Percentiles rank a stretch among this genome's conserved stretches.
Evolutionary conservation across 1,139 yeast species (phyloP).

Genomic region (Taphrina flavorubra): DNA sequence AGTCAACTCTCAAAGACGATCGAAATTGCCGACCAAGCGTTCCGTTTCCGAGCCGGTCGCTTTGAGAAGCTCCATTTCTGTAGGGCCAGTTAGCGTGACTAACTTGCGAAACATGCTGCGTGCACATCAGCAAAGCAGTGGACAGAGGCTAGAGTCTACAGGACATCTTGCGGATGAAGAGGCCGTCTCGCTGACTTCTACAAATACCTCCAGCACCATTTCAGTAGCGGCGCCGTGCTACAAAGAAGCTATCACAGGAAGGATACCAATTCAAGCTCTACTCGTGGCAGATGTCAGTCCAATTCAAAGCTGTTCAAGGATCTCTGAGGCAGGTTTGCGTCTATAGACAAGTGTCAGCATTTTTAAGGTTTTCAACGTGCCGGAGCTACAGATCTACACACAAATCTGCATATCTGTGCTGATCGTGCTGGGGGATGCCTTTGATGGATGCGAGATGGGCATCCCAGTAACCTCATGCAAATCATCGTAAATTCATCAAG

Average conservation of each 20-base stretch:
- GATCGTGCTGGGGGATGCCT: background rate
- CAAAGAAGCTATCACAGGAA: conserved; percentile 6
- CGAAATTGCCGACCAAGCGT: background rate
- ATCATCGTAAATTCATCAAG: background rate
- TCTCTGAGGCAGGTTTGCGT: background rate
- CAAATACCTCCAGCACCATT: background rate
- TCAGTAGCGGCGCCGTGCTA: conserved; percentile 16
- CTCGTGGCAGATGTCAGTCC: conserved; percentile 1
- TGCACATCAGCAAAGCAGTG: conserved; percentile 2
- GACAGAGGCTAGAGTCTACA: background rate
- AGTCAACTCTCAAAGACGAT: conserved; percentile 13
- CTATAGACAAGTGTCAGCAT: background rate
- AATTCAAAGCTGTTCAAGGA: background rate
- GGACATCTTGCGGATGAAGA: background rate
- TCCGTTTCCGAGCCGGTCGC: background rate
- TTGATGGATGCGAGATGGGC: background rate
- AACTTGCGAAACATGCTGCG: conserved; percentile 2
- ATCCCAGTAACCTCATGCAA: conserved; percentile 1
- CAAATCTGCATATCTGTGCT: background rate
- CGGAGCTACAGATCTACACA: background rate
- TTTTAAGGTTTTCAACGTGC: background rate
- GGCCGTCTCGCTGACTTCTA: background rate
- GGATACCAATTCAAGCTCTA: conserved; percentile 2
- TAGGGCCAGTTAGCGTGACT: background rate
- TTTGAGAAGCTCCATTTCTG: background rate